Base-by-base conservation (phyloP, 1,284 basidiomycete genomes). In the Flammula alnicola region DNA sequence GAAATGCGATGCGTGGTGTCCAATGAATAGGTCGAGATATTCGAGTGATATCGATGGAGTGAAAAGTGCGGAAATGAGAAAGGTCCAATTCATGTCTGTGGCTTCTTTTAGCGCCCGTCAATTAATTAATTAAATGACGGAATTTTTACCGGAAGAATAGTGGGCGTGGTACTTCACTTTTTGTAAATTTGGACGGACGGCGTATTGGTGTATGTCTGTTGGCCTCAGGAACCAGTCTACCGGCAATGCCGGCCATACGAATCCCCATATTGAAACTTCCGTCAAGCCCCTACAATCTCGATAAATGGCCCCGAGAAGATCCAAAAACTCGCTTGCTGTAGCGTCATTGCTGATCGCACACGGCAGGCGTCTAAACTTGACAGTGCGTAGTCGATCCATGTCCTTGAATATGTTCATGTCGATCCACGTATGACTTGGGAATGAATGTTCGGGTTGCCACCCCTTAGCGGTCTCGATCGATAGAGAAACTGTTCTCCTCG, bases 11-110 rank as follows among this genome's bases (percentile, higher is more conserved):
- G 39, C 26, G 1, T 47, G 40, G 20, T 22, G 14, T 0, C 40
- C 33, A 29, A 49, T n/a, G 2, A 33, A 49, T 4, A 55, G 44
- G 3, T 49, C 35, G 26, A 55, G 50, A 23, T 41, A 26, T 2
- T 44, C 36, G 19, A 55, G 41, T 19, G 17, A 7, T 6, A 32
- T 44, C 14, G 27, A 26, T 10, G 49, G 32, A 14, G 27, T 23
- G 31, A 52, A 38, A 14, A 55, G 31, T 6, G 46, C 46, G 6
- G 19, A 44, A 8, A 12, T 16, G 11, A 55, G 32, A 11, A 55
- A 49, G 5, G 47, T 10, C 47, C 47, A 49, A 12, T 31, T 26
- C n/a, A 41, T 35, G 27, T 25, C 47, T 49, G 11, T 8, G 23
- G 14, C 19, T 10, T 31, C 11, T 11, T 42, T 30, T 40, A 31